Base-by-base conservation (phyloP, 805 yeast genomes). In the Helenozyma baotianmanensis region DNA sequence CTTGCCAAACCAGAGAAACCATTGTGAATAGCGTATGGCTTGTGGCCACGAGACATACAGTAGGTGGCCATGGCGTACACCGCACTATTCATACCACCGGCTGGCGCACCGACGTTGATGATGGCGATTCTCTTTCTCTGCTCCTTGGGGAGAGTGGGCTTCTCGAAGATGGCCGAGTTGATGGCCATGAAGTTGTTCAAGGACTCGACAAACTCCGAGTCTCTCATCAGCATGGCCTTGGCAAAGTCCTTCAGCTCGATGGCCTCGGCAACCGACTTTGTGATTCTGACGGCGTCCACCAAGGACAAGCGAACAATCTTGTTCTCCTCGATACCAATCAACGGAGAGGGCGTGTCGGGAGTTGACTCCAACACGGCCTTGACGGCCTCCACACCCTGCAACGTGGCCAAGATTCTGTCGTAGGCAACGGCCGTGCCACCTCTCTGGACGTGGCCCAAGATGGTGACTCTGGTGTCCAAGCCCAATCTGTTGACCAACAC, bases 11-110 rank as follows among this genome's bases (percentile, higher is more conserved):
- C 98, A 25, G 83, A 70, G 73, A 89, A 92, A 10, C 97, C 97
- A 60, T 92, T 90, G 60, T 84, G 82, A 46, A 92, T 84, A 21
- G 96, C 96, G 51, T 67, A 78, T n/a, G 94, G 84, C 25, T 68
- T 76, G 68, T 92, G 98, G 15, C 98, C 98, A 42, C 78, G 76
- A 4, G 95, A 79, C 60, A 89, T 68, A 62, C 95, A 81, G 68
- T 86, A 90, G 12, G 84, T 66, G 6, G 94, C 88, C 47, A 89
- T 88, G n/a, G 97, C 85, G 44, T 89, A 74, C 9, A 88, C 78
- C 3, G 96, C 96, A 40, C 92, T 78, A 55, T 92, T 92, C 79
- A 92, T 74, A 29, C 96, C 97, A 32, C 95, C 96, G 9, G 97
- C 90, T 15, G 98, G 96, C 1, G 98, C 98, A 48, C 98, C 98